Conservation (phyloP, 164 flowering plant genomes). For the Vitis amurensis region DNA sequence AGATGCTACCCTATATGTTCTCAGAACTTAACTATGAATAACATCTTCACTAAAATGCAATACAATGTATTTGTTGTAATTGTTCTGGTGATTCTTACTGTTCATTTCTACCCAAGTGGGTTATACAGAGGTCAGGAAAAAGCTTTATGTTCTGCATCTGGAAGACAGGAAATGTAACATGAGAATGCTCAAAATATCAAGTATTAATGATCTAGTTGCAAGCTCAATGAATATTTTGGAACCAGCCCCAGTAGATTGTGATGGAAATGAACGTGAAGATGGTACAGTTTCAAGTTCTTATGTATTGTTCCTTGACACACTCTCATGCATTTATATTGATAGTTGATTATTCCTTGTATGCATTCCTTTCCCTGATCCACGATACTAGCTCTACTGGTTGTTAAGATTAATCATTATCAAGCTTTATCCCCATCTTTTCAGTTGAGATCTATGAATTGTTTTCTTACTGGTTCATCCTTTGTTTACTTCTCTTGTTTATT, state of each 20-base stretch:
- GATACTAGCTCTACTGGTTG: neutral
- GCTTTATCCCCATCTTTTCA: no score
- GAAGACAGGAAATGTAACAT: constrained; percentile 94
- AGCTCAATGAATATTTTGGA: constrained; percentile 95
- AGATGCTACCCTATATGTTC: neutral
- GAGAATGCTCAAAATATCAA: constrained; percentile 83
- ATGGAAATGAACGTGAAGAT: constrained; percentile 87
- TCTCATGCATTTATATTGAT: neutral
- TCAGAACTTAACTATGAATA: neutral
- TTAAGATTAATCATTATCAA: neutral
- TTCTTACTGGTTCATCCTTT: neutral
- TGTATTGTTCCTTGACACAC: no score
- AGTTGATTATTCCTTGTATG: no score
- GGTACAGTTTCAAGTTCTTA: constrained; percentile 38
- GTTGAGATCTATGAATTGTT: neutral
- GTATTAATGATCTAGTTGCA: constrained; percentile 76
- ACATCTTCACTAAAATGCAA: neutral
- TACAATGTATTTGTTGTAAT: no score
- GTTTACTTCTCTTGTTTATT: neutral
- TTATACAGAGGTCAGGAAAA: constrained; percentile 40
- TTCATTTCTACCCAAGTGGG: constrained; percentile 36
- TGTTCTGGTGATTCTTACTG: neutral
- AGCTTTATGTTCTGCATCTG: constrained; percentile 91
- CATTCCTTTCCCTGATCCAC: neutral
- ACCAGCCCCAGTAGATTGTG: constrained; percentile 67